Percentiles rank a stretch among this genome's conserved stretches.
Conservation (phyloP, 2,329 filamentous ascomycete species). For the Pseudocercospora fuligena region DNA sequence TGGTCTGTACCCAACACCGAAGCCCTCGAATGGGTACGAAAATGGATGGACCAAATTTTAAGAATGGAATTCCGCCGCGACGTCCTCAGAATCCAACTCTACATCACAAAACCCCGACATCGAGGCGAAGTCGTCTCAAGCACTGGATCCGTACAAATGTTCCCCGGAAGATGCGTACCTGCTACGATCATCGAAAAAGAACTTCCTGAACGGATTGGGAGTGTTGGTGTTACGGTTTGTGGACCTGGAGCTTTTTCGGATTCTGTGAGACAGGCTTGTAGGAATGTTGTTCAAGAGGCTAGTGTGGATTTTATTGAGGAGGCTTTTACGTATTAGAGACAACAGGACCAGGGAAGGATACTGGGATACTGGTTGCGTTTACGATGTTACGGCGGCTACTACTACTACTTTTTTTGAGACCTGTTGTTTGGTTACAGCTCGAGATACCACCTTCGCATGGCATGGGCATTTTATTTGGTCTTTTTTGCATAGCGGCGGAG, state of each 20-base stretch:
- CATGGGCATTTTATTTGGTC: not conserved
- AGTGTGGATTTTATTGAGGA: constrained; percentile 68
- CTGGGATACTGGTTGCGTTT: not conserved
- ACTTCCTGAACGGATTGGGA: constrained; percentile 50
- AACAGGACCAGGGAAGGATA: not conserved
- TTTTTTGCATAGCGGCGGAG: not conserved
- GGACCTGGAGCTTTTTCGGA: constrained; percentile 68
- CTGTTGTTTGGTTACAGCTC: not conserved
- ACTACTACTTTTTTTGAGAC: not conserved
- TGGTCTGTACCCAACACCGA: constrained; percentile 80
- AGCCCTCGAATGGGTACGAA: constrained; percentile 65
- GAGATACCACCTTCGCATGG: constrained; percentile 12
- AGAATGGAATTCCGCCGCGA: constrained; percentile 63
- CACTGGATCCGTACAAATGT: constrained; percentile 66
- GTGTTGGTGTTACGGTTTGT: constrained; percentile 66
- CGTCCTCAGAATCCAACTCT: constrained; percentile 64
- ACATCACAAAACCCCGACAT: constrained; percentile 64
- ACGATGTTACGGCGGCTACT: constrained; percentile 9
- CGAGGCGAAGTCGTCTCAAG: constrained; percentile 59
- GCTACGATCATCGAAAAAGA: constrained; percentile 62
- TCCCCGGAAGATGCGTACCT: constrained; percentile 62
- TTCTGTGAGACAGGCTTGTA: constrained; percentile 61
- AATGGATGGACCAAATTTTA: constrained; percentile 69
- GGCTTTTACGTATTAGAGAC: constrained; percentile 57
- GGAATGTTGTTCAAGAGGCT: constrained; percentile 57